Conservation (phyloP, 805 yeast genomes). For the Yarrowia divulgata region DNA sequence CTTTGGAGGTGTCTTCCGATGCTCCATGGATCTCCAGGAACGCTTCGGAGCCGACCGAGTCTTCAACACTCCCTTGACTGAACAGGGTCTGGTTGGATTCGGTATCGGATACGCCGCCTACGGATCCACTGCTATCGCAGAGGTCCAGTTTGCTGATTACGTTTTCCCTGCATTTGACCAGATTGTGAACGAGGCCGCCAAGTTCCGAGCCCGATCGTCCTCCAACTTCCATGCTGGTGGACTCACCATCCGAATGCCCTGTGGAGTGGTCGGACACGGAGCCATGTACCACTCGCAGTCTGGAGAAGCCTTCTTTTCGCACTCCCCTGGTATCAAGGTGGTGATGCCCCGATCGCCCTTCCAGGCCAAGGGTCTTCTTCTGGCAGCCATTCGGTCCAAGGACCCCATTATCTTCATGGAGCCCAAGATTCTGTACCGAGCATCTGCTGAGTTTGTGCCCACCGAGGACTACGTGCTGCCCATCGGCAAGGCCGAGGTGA, state of each 20-base stretch:
- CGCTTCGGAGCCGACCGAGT: constrained; percentile 87
- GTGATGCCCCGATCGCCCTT: constrained; percentile 88
- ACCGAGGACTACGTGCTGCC: constrained; percentile 84
- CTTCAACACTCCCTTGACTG: constrained; percentile 91
- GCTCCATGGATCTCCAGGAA: constrained; percentile 87
- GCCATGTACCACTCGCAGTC: constrained; percentile 96
- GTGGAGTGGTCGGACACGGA: constrained; percentile 97
- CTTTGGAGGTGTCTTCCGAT: constrained; percentile 93
- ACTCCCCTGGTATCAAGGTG: constrained; percentile 92
- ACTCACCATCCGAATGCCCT: constrained; percentile 94
- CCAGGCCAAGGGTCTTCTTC: constrained; percentile 87
- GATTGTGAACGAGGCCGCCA: constrained; percentile 93
- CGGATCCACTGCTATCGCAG: constrained; percentile 89
- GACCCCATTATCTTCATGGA: constrained; percentile 94
- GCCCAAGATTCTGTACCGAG: constrained; percentile 88
- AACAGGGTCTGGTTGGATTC: constrained; percentile 91
- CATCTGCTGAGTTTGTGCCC: constrained; percentile 81
- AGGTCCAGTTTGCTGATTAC: constrained; percentile 94
- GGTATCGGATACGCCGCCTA: constrained; percentile 88
- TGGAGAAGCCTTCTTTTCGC: constrained; percentile 92
- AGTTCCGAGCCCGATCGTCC: constrained; percentile 93
- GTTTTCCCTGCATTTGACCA: constrained; percentile 98
- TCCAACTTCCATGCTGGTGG: constrained; percentile 87
- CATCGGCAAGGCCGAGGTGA: constrained; percentile 86
- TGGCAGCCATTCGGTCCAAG: constrained; percentile 91